Conservation (phyloP, 305 asterid genomes). For the Ilex paraguariensis region DNA sequence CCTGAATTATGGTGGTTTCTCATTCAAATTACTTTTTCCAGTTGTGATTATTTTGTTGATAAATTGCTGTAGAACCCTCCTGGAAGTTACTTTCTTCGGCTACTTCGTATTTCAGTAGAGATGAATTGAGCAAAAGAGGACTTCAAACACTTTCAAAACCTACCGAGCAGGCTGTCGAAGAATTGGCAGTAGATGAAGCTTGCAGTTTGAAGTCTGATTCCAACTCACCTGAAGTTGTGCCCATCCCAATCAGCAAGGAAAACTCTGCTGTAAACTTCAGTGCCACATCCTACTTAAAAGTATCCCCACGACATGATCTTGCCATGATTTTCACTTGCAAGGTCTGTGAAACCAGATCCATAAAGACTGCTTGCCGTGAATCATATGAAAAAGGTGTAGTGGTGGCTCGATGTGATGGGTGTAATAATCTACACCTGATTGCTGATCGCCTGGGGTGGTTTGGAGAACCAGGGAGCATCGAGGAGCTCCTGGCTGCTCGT, state of each 20-base stretch:
- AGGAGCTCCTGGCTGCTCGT: constrained; percentile 75
- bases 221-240: constrained; percentile 10
- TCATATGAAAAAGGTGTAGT: constrained; percentile 89
- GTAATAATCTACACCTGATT: constrained; percentile 76
- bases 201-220: constrained; percentile 28
- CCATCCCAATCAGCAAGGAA: constrained; percentile 19
- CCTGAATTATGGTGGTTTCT: neutral
- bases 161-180: constrained; percentile 21
- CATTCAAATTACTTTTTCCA: neutral
- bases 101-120: constrained; percentile 31
- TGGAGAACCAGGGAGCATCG: constrained; percentile 73
- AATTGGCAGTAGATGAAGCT: constrained; percentile 21
- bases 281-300: constrained; percentile 50
- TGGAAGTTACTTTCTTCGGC: constrained; percentile 33
- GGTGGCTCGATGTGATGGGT: constrained; percentile 82
- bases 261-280: constrained; percentile 25
- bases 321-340: constrained; percentile 81
- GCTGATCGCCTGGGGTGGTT: constrained; percentile 95
- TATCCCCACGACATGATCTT: constrained; percentile 67
- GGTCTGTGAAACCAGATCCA: constrained; percentile 73
- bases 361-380: constrained; percentile 67
- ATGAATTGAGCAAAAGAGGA: constrained; percentile 31
- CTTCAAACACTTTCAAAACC: constrained; percentile 40
- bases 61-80: constrained; percentile 34
- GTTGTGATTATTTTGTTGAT: neutral